phyloP scores from a whole-genome alignment of 1,284 basidiomycete genomes.

The Puccinia triticina region DNA sequence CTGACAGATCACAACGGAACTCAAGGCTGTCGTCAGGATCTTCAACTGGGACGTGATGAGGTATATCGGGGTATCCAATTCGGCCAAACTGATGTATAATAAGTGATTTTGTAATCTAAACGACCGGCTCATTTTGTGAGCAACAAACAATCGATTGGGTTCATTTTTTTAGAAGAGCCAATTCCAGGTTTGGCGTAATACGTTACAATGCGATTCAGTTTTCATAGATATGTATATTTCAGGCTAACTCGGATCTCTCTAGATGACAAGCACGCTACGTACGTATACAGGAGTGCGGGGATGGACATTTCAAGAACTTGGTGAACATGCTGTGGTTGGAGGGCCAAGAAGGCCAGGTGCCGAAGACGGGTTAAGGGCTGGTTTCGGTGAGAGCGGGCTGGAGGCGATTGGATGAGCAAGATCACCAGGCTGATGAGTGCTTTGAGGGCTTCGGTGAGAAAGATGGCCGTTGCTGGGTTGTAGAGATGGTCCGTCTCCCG shows the following conservation, averaged over 20 bases:
- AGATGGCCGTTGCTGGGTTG: constrained; percentile 41
- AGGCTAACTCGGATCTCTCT: neutral
- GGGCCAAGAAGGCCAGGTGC: neutral
- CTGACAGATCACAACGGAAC: constrained; percentile 23
- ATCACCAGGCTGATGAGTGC: constrained; percentile 16
- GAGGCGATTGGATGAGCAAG: constrained; percentile 8
- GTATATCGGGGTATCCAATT: constrained; percentile 32
- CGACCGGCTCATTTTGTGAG: too few relatives aligned
- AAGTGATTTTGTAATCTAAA: constrained; percentile 40
- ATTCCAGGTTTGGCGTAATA: too few relatives aligned
- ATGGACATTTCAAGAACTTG: constrained; percentile 7
- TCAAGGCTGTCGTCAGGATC: constrained; percentile 29
- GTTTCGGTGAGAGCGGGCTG: neutral
- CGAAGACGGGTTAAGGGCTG: neutral
- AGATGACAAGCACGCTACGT: neutral
- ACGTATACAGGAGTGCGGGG: constrained; percentile 44
- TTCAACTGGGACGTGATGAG: constrained; percentile 38
- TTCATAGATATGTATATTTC: neutral
- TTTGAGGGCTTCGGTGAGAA: constrained; percentile 37
- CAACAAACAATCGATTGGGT: neutral
- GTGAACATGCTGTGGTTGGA: neutral
- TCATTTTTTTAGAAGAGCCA: too few relatives aligned
- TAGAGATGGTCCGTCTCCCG: too few relatives aligned
- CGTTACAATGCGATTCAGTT: too few relatives aligned
- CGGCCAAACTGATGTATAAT: constrained; percentile 16